Evolutionary conservation across 2,329 filamentous ascomycete species (phyloP).

Genomic region (Pseudogymnoascus sp.): DNA sequence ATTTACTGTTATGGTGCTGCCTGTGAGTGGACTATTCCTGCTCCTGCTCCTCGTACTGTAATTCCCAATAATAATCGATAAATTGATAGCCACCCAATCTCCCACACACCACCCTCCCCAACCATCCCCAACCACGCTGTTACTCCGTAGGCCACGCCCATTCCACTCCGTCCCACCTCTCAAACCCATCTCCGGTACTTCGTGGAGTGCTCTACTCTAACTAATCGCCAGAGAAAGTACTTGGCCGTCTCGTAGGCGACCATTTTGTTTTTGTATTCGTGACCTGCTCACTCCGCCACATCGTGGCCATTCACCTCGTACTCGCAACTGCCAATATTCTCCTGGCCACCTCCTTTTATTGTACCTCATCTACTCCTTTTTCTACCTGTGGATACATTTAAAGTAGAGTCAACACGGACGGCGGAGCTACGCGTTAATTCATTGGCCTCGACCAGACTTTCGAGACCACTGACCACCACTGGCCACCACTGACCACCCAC

Average conservation of each 20-base stretch:
- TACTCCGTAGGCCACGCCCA: background rate
- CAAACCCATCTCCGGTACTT: background rate
- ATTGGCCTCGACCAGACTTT: background rate
- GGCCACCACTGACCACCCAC: background rate
- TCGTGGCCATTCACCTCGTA: background rate
- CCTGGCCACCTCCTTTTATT: background rate
- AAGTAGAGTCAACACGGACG: background rate
- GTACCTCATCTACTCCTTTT: constrained; percentile 3
- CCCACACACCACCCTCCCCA: background rate
- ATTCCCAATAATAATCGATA: background rate
- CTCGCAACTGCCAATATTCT: background rate
- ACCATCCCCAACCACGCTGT: background rate
- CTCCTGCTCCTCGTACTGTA: background rate
- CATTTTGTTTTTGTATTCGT: background rate
- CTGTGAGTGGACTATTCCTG: background rate
- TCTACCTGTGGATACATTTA: background rate
- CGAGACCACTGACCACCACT: background rate
- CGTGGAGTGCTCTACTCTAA: background rate
- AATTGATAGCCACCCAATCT: constrained; percentile 1
- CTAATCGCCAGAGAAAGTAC: background rate
- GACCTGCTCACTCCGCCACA: background rate
- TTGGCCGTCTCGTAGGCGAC: background rate
- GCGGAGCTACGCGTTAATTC: background rate
- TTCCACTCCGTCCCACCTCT: background rate
- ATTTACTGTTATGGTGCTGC: background rate